A percentile compares a stretch with the other conserved stretches of the same genome.
Conservation (phyloP, 257 asterid genomes). For the Leptodermis oblonga region DNA sequence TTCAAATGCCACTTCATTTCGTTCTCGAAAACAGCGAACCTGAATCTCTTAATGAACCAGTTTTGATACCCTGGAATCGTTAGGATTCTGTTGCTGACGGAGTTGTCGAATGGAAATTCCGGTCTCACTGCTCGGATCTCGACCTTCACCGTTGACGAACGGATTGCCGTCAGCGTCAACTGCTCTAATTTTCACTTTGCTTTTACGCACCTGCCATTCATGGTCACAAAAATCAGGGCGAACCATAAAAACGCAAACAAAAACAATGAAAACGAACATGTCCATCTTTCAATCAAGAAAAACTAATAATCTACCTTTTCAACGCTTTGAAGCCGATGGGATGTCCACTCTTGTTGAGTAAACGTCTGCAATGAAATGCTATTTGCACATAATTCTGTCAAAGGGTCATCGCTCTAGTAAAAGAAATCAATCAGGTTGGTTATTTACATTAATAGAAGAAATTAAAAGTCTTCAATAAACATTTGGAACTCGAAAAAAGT, state of each 20-base stretch:
- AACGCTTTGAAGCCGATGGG: conserved; percentile 36
- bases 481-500: background rate
- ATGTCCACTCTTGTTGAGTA: conserved; percentile 47
- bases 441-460: background rate
- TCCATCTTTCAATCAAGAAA: too few species aligned
- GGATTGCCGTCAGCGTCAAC: conserved; percentile 46
- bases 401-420: conserved; percentile 36
- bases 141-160: conserved; percentile 46
- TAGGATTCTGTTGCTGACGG: conserved; percentile 48
- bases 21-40: conserved; percentile 54
- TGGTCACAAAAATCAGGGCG: too few species aligned
- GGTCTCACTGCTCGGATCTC: conserved; percentile 17
- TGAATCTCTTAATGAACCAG: conserved; percentile 62
- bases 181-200: conserved; percentile 45
- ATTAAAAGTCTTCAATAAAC: background rate
- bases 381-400: conserved; percentile 46
- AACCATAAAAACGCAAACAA: too few species aligned
- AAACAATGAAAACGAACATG: too few species aligned
- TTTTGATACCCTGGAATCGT: conserved; percentile 37
- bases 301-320: conserved; percentile 15
- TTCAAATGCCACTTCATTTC: conserved; percentile 66
- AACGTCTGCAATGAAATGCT: conserved; percentile 66
- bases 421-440: background rate
- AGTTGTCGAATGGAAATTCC: conserved; percentile 45
- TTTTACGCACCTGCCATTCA: conserved; percentile 44